Conservation (phyloP, 495 filamentous ascomycete species). For the Neurospora sp. region DNA sequence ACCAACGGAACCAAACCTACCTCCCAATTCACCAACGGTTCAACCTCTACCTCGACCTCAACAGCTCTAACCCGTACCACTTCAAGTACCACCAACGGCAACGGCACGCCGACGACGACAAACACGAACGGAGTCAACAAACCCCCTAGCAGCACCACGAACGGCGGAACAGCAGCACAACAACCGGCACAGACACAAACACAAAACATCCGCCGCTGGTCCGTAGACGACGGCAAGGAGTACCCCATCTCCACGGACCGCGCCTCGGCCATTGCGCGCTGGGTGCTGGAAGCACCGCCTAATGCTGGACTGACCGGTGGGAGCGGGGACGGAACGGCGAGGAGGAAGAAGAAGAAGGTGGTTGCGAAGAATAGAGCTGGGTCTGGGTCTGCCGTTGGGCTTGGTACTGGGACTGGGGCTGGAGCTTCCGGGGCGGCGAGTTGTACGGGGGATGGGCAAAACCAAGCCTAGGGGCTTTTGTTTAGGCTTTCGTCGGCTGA, state of each 20-base stretch:
- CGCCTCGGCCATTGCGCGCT: slow-evolving; percentile 54
- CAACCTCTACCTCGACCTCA: background rate
- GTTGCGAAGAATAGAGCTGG: background rate
- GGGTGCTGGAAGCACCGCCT: slow-evolving; percentile 37
- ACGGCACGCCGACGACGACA: background rate
- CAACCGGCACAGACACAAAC: background rate
- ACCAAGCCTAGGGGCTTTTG: too few species aligned
- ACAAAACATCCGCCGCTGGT: slow-evolving; percentile 34
- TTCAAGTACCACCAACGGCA: slow-evolving; percentile 12
- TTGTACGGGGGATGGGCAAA: too few species aligned
- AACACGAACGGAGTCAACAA: background rate
- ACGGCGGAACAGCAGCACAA: background rate
- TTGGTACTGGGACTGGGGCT: too few species aligned
- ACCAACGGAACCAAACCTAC: slow-evolving; percentile 12
- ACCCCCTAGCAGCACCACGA: background rate
- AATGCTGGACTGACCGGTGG: slow-evolving; percentile 1
- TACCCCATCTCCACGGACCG: slow-evolving; percentile 60
- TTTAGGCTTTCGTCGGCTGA: too few species aligned
- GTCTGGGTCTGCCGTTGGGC: too few species aligned
- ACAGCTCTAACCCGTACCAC: slow-evolving; percentile 5
- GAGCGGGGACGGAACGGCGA: background rate
- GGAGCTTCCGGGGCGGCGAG: too few species aligned
- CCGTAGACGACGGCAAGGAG: slow-evolving; percentile 54
- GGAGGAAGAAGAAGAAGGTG: slow-evolving; percentile 23
- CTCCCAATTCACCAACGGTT: background rate